Percentiles rank a stretch among this genome's conserved stretches.
phyloP scores from a whole-genome alignment of 1,284 basidiomycete genomes.

The Neonothopanus nambi region DNA sequence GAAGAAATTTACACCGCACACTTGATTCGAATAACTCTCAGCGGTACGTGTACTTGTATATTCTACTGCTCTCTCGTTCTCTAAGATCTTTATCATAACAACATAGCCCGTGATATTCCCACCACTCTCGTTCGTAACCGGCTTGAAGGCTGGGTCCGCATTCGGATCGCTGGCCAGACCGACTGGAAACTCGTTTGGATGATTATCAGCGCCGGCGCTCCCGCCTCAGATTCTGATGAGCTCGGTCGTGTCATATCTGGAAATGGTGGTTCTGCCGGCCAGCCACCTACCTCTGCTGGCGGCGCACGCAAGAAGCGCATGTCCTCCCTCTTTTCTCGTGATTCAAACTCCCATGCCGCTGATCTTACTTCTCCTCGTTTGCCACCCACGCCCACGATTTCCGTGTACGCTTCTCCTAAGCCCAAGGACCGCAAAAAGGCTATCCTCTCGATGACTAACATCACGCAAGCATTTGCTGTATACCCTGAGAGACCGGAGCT shows the following conservation, averaged over 20 bases:
- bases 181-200: conserved; percentile 97
- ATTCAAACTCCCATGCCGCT: conserved; percentile 31
- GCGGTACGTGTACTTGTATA: conserved; percentile 26
- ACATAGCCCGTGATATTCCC: conserved; percentile 61
- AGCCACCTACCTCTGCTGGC: conserved; percentile 13
- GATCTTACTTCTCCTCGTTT: conserved; percentile 22
- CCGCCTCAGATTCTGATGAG: conserved; percentile 12
- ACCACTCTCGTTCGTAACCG: conserved; percentile 70
- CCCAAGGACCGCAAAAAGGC: conserved; percentile 71
- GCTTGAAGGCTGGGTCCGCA: conserved; percentile 92
- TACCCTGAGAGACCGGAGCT: conserved; percentile 95
- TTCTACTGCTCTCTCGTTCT: neutral
- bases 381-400: conserved; percentile 49
- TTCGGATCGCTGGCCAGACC: conserved; percentile 91
- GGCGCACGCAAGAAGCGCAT: conserved; percentile 58
- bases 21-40: conserved; percentile 75
- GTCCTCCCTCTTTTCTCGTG: conserved; percentile 59
- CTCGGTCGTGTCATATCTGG: conserved; percentile 8
- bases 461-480: conserved; percentile 79
- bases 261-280: conserved; percentile 15
- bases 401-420: conserved; percentile 62
- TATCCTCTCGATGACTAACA: conserved; percentile 53
- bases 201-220: conserved; percentile 57
- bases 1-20: conserved; percentile 99
- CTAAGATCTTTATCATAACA: neutral